phyloP scores from a whole-genome alignment of 345 rosid genomes.

The Syzygium oleosum region DNA sequence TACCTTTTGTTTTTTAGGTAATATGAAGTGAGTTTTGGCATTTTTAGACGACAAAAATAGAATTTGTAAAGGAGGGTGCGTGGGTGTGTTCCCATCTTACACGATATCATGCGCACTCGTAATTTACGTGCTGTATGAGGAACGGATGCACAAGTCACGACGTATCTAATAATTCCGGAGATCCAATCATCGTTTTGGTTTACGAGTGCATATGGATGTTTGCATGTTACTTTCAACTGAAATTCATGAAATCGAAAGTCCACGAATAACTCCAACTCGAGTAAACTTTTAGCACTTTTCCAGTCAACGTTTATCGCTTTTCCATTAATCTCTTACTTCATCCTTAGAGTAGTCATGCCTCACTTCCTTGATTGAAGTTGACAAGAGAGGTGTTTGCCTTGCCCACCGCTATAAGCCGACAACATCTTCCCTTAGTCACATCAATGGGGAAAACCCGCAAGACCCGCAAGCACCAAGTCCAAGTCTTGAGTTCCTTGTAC shows the following conservation, averaged over 20 bases:
- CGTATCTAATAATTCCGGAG: neutral
- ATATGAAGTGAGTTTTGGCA: neutral
- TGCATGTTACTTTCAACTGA: too few relatives aligned
- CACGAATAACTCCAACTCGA: too few relatives aligned
- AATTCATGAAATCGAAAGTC: neutral
- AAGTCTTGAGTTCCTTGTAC: neutral
- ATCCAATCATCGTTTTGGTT: too few relatives aligned
- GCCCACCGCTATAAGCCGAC: neutral
- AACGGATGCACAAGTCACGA: neutral
- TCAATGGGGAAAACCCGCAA: too few relatives aligned
- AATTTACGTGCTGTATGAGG: neutral
- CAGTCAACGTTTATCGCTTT: too few relatives aligned
- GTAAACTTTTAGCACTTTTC: too few relatives aligned
- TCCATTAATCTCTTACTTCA: too few relatives aligned
- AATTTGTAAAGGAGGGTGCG: too few relatives aligned
- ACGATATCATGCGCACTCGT: neutral
- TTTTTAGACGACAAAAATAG: too few relatives aligned
- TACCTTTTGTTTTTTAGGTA: neutral
- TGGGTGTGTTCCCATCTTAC: neutral
- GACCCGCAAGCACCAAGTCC: neutral
- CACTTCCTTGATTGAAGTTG: too few relatives aligned
- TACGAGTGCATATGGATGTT: neutral
- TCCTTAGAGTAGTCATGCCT: too few relatives aligned
- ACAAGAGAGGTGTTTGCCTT: too few relatives aligned
- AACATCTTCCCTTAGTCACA: neutral